These are phyloP conservation scores for Acanthochlamys bracteata DNA, from an alignment of 106 monocot species.

Conservation along the genomic window DNA sequence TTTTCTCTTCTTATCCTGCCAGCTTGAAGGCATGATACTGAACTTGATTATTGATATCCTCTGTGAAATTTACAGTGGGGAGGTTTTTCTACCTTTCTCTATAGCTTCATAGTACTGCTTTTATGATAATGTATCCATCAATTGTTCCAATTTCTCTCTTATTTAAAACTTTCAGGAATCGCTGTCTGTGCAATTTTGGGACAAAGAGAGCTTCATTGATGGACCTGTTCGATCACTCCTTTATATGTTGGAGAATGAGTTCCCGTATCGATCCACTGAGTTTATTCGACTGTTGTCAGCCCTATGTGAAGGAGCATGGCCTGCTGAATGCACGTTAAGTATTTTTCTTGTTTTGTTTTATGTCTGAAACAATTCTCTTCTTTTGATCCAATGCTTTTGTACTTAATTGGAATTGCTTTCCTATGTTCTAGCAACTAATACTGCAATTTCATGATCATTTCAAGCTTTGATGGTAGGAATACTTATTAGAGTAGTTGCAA, in stretches of 20 bases:
- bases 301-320: slow-evolving; percentile 78
- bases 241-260: slow-evolving; percentile 70
- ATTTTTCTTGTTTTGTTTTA: not conserved
- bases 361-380: too few relatives aligned
- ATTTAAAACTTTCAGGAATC: slow-evolving; percentile 51
- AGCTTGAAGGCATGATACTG: slow-evolving; percentile 38
- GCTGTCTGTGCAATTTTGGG: slow-evolving; percentile 91
- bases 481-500: too few relatives aligned
- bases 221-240: slow-evolving; percentile 87
- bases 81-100: slow-evolving; percentile 38
- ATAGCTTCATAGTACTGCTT: not conserved
- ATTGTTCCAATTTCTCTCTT: not conserved
- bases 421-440: too few relatives aligned
- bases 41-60: slow-evolving; percentile 59
- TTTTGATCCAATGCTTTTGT: too few relatives aligned
- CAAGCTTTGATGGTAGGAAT: too few relatives aligned
- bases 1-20: slow-evolving; percentile 7
- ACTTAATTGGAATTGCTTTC: too few relatives aligned
- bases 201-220: slow-evolving; percentile 85
- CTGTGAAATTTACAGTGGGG: slow-evolving; percentile 59
- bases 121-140: too few relatives aligned
- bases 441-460: too few relatives aligned
- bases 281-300: slow-evolving; percentile 70
- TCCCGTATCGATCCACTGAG: slow-evolving; percentile 50
- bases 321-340: slow-evolving; percentile 94